These are phyloP conservation scores for Tolypocladium guangdongense DNA, from an alignment of 2,329 filamentous ascomycete genomes.

Conservation along the genomic window DNA sequence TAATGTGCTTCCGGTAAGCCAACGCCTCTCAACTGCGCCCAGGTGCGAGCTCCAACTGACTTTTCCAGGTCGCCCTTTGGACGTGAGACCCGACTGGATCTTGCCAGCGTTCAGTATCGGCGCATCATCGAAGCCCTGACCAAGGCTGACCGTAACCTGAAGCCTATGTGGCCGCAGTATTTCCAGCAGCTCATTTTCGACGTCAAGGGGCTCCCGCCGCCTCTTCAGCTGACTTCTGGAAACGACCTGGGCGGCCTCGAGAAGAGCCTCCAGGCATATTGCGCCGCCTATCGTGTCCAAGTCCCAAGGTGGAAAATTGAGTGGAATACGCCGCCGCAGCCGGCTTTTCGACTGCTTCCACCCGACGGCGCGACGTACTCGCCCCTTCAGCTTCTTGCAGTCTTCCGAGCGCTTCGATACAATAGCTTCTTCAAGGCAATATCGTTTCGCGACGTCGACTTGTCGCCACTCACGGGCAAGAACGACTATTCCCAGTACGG, in stretches of 20 bases:
- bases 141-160: conserved; percentile 42
- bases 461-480: conserved; percentile 26
- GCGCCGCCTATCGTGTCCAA: conserved; percentile 38
- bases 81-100: conserved; percentile 32
- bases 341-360: conserved; percentile 42
- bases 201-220: conserved; percentile 39
- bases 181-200: conserved; percentile 43
- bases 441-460: conserved; percentile 42
- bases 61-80: conserved; percentile 28
- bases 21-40: neutral
- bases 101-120: conserved; percentile 43
- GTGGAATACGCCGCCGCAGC: conserved; percentile 30
- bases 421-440: conserved; percentile 49
- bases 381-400: conserved; percentile 41
- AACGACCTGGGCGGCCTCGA: conserved; percentile 45
- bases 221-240: conserved; percentile 41
- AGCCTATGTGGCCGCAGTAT: conserved; percentile 46
- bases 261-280: conserved; percentile 43
- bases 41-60: neutral
- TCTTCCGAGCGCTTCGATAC: conserved; percentile 44
- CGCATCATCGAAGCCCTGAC: conserved; percentile 43
- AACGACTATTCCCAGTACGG: conserved; percentile 33
- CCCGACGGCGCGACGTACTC: conserved; percentile 30
- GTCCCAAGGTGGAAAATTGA: conserved; percentile 41
- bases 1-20: conserved; percentile 41